Evolutionary conservation across 345 rosid species (phyloP).

Genomic region (Turritis glabra): DNA sequence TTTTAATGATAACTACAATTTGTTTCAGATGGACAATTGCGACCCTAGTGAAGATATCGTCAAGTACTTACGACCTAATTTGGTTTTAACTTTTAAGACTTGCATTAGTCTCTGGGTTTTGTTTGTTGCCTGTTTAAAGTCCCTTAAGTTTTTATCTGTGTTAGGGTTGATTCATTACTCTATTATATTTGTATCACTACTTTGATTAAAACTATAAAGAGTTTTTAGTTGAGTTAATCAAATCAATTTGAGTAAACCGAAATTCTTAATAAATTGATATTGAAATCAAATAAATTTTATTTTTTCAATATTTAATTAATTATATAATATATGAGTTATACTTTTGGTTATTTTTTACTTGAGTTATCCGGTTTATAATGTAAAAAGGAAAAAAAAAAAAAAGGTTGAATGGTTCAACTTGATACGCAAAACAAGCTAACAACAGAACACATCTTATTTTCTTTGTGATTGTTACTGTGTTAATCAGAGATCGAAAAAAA

Average conservation of each 20-base stretch:
- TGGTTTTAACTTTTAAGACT: no score
- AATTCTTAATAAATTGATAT: background rate
- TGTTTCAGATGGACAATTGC: background rate
- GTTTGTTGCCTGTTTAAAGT: background rate
- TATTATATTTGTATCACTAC: background rate
- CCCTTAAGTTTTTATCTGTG: no score
- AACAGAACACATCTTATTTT: conserved; percentile 16
- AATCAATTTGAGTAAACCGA: background rate
- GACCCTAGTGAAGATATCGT: no score
- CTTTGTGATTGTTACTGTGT: background rate
- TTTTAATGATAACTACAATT: background rate
- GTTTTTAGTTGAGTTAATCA: background rate
- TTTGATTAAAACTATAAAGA: background rate
- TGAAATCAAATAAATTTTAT: no score
- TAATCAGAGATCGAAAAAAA: background rate
- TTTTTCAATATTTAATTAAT: no score
- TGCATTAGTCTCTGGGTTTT: background rate
- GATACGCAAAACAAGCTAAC: conserved; percentile 33
- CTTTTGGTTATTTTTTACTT: background rate
- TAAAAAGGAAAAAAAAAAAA: background rate
- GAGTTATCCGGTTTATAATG: background rate
- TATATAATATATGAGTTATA: no score
- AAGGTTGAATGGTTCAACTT: conserved; percentile 30
- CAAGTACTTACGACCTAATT: no score
- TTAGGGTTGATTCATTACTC: background rate